Base-by-base conservation (phyloP, 331 rosid species). In the Phaseolus coccineus region DNA sequence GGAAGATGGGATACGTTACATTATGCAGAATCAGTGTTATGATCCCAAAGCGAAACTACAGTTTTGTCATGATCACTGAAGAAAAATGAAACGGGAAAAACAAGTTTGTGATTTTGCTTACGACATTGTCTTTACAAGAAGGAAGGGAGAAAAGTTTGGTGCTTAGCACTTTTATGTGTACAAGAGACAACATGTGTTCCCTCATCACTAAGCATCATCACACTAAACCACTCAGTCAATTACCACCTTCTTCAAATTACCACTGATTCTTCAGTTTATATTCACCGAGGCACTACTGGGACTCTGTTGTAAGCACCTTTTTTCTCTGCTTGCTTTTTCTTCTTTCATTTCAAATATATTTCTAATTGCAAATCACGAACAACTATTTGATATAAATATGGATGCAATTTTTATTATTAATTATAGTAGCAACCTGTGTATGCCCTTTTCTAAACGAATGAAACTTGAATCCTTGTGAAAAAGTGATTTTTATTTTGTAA, bases 171-270 rank as follows among this genome's bases (percentile, higher is more conserved):
- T 79, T 74, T 79, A 69, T 75, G 47, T 25, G 30, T 25, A 58
- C 16, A 47, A 69, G 22, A 76, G 72, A 61, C 66, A 59, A 75
- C 59, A 19, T 52, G 22, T 68, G 84, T 50, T 65, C 74, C 81
- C 73, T 66, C 2, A 42, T 47, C 78, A 66, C 70, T 51, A 82
- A 70, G 56, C 79, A 82, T 82, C 70, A 66, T 76, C 28, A 64
- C 68, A 53, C 75, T 27, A 61, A 39, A 30, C 73, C 62, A 69
- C 71, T 67, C 68, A 59, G 11, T 69, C 30, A 37, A 52, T 51
- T 46, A 39, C 50, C 79, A 46, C 52, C 61, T 73, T 53, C 19
- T 55, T 65, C 44, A 28, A 73, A 35, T 35, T 39, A 69, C 2
- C 37, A 71, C 3, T 24, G 55, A 61, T 52, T 61, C 77, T 31